Evolutionary conservation across 306 rosid genomes (phyloP), one percentile per base, ranked within the genome.

Genomic region (Medicago ruthenica): DNA sequence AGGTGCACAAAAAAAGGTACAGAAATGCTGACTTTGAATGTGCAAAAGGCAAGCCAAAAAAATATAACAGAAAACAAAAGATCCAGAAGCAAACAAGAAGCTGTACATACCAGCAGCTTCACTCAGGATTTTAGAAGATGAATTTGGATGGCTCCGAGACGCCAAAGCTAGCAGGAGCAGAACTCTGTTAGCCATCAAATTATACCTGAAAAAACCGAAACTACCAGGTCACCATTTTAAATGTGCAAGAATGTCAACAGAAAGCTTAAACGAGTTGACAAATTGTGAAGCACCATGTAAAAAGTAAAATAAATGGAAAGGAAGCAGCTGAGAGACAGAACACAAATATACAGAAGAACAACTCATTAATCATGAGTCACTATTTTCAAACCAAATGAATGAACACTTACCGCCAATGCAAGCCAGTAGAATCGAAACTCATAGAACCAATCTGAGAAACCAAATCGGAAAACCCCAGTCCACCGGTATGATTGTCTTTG

Each of bases 141-240:
- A 86, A 83, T 74, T 89, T 60, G 96, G 96, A 85, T 95, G 90
- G 81, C 75, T 90, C 80, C 90, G 88, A 70, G 97, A 95, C 64
- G 97, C 96, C 97, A 95, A 85, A 68, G 98, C 97, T 78, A 95
- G 86, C 71, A 95, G 78, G 67, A 95, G 97, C 40, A 95, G 84
- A 67, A 95, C 89, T 86, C 99, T 88, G 82, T 95, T 95, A 66
- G 98, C 98, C 99, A 95, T 95, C 86, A 95, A 87, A 84, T 92
- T 95, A 83, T 95, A 95, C 88, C 99, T 95, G 81, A 13, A 21
- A 81, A 83, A 70, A 81, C 37, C 51, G n/a, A 74, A 65, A 60
- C 16, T 66, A 47, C 27, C 60, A 58, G 60, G 76, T 71, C n/a
- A 69, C 31, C 50, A 55, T 63, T 80, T 80, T 18, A 21, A 61